Percentiles rank a stretch among this genome's conserved stretches.
Evolutionary conservation across 2,329 filamentous ascomycete species (phyloP).

Genomic region (Diplodia mutila): DNA sequence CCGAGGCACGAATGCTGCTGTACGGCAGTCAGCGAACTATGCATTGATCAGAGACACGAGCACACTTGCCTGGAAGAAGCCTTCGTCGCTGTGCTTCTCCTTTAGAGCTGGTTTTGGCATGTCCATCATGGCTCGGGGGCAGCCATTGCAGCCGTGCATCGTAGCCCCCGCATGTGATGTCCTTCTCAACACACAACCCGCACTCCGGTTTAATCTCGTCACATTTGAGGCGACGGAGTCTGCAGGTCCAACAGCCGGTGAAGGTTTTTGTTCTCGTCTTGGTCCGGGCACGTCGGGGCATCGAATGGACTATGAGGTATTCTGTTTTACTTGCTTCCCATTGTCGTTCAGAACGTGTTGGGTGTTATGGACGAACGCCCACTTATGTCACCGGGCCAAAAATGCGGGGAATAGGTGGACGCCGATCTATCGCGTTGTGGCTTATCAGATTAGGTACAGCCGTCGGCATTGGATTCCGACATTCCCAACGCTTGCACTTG

Average conservation of each 20-base stretch:
- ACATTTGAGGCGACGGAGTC: constrained; percentile 46
- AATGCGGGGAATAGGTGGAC: too few relatives aligned
- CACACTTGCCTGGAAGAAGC: neutral
- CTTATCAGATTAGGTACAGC: too few relatives aligned
- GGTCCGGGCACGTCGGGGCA: neutral
- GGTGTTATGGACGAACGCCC: too few relatives aligned
- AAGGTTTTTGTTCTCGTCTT: constrained; percentile 32
- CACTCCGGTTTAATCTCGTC: constrained; percentile 45
- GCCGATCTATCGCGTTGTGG: too few relatives aligned
- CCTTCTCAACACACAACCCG: constrained; percentile 41
- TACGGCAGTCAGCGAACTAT: neutral
- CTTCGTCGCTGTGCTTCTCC: neutral
- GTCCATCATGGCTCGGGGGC: neutral
- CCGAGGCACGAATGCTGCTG: neutral
- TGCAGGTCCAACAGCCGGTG: constrained; percentile 47
- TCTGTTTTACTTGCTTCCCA: too few relatives aligned
- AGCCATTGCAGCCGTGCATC: neutral
- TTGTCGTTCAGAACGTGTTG: too few relatives aligned
- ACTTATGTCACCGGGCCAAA: too few relatives aligned
- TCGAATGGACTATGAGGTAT: too few relatives aligned
- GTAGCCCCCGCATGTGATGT: constrained; percentile 34
- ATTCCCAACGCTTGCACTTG: too few relatives aligned
- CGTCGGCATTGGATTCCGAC: too few relatives aligned
- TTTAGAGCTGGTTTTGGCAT: neutral
- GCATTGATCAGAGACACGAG: neutral